These are phyloP conservation scores for Kuraishia borneana DNA, from an alignment of 805 yeast species.

Conservation along the genomic window DNA sequence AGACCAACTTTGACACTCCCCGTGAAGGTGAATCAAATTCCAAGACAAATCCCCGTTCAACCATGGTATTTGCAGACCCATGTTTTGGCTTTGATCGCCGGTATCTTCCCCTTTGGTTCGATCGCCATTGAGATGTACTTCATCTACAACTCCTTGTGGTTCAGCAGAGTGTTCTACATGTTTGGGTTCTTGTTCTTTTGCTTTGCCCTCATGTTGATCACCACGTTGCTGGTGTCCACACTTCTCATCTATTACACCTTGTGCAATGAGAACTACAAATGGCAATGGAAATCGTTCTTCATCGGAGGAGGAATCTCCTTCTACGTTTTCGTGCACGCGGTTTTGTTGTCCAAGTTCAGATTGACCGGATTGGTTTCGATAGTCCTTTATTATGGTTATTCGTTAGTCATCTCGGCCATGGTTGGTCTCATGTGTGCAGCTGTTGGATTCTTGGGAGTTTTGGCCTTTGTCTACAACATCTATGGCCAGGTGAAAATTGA, in stretches of 20 bases:
- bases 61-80: slow-evolving; percentile 69
- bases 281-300: slow-evolving; percentile 94
- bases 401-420: slow-evolving; percentile 54
- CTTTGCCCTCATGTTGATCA: slow-evolving; percentile 67
- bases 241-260: slow-evolving; percentile 74
- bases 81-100: slow-evolving; percentile 65
- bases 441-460: slow-evolving; percentile 68
- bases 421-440: slow-evolving; percentile 82
- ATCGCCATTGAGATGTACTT: slow-evolving; percentile 93
- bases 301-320: slow-evolving; percentile 84
- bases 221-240: slow-evolving; percentile 72
- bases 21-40: slow-evolving; percentile 88
- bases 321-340: slow-evolving; percentile 77
- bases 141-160: slow-evolving; percentile 87
- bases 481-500: slow-evolving; percentile 85
- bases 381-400: slow-evolving; percentile 76
- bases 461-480: slow-evolving; percentile 66
- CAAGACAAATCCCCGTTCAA: slow-evolving; percentile 90
- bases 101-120: slow-evolving; percentile 90
- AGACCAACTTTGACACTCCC: slow-evolving; percentile 36
- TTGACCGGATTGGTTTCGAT: slow-evolving; percentile 68
- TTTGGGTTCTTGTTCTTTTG: slow-evolving; percentile 93
- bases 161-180: slow-evolving; percentile 89
- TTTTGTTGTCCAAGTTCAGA: slow-evolving; percentile 57
- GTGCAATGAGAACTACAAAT: slow-evolving; percentile 84